Percentiles rank a stretch among this genome's conserved stretches.
Conservation (phyloP, 345 rosid genomes). For the Gossypium longicalyx region DNA sequence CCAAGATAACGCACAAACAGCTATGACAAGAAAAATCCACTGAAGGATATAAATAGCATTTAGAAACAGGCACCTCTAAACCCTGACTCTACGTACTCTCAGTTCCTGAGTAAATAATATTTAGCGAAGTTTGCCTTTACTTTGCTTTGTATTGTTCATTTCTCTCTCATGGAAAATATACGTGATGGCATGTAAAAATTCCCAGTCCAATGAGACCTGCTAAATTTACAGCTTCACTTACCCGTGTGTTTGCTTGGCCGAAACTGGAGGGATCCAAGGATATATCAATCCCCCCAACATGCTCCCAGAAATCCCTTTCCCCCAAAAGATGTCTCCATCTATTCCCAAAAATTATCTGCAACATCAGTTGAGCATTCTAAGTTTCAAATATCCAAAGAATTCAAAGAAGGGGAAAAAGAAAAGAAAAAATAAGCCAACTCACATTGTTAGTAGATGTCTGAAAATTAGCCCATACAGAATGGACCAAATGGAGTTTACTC, state of each 20-base stretch:
- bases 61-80: background rate
- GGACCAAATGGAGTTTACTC: conserved; percentile 50
- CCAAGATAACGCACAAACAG: background rate
- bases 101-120: background rate
- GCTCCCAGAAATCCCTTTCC: conserved; percentile 92
- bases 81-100: background rate
- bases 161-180: background rate
- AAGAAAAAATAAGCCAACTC: conserved; percentile 27
- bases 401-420: background rate
- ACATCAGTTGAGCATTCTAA: conserved; percentile 15
- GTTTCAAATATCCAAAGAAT: conserved; percentile 6
- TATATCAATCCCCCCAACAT: conserved; percentile 86
- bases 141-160: background rate
- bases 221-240: conserved; percentile 20
- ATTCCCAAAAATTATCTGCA: conserved; percentile 90
- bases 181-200: background rate
- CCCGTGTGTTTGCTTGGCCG: conserved; percentile 92
- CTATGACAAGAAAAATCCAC: background rate
- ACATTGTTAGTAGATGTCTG: conserved; percentile 93
- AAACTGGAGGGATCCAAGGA: conserved; percentile 89
- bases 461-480: conserved; percentile 97
- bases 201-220: background rate
- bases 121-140: background rate
- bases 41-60: background rate
- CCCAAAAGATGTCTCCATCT: conserved; percentile 96